Percentiles rank a stretch among this genome's conserved stretches.
phyloP scores from a whole-genome alignment of 768 basidiomycete species.

The Heimioporus sp. region DNA sequence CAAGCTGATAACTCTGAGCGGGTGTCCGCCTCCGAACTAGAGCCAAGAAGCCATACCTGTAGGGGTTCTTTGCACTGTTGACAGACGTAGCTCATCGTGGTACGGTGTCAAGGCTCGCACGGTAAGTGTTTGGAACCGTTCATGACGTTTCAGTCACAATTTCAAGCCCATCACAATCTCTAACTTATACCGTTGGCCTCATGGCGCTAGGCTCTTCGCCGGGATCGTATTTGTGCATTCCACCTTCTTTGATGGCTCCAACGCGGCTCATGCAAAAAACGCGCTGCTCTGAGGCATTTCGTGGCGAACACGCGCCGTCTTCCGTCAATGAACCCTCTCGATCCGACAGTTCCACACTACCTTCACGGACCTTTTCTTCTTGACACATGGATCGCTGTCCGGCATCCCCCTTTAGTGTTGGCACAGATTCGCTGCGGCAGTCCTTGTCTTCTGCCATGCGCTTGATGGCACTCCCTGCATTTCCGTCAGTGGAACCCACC shows the following conservation, averaged over 20 bases:
- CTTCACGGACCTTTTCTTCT: conserved; percentile 3
- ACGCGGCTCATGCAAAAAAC: conserved; percentile 19
- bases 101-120: too few relatives aligned
- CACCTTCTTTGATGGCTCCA: conserved; percentile 13
- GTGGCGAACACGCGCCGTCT: conserved; percentile 11
- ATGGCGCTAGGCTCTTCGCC: not conserved
- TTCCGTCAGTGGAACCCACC: conserved; percentile 15
- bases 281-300: conserved; percentile 5
- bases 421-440: conserved; percentile 6
- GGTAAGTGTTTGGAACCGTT: not conserved
- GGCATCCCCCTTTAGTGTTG: not conserved
- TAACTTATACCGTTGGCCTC: not conserved
- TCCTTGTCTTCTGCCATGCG: conserved; percentile 6
- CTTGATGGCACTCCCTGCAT: conserved; percentile 14
- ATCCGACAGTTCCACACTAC: not conserved
- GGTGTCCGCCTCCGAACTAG: not conserved
- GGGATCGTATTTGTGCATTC: not conserved
- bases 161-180: not conserved
- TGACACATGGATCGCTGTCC: not conserved
- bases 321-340: conserved; percentile 1
- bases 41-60: conserved; percentile 47
- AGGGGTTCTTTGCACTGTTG: conserved; percentile 92
- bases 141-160: not conserved
- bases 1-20: conserved; percentile 49
- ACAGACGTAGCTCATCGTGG: conserved; percentile 54